These are phyloP conservation scores for Reticulomyxa filosa DNA, from an alignment of 78 protist species.

Conservation along the genomic window DNA sequence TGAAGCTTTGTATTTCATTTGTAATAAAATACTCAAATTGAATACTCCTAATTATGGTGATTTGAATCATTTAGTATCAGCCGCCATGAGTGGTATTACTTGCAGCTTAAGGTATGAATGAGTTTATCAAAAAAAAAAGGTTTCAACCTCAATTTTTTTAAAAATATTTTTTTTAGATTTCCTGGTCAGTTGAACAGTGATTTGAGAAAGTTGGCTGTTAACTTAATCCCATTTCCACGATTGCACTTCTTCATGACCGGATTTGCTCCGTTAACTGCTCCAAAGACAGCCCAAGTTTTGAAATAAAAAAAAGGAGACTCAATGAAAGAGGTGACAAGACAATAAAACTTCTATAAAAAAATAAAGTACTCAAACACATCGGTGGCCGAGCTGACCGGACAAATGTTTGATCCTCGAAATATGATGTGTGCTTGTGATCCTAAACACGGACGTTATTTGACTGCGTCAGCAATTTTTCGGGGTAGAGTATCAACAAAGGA, in stretches of 20 bases:
- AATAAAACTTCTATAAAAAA: too few relatives aligned
- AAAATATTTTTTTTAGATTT: too few relatives aligned
- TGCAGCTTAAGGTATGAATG: conserved; percentile 87
- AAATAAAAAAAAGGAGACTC: too few relatives aligned
- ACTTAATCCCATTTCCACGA: conserved; percentile 96
- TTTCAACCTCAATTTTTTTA: too few relatives aligned
- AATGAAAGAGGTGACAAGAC: too few relatives aligned
- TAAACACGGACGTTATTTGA: conserved; percentile 82
- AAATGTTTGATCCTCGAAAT: conserved; percentile 88
- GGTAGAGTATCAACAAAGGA: conserved; percentile 86
- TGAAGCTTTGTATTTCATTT: conserved; percentile 87
- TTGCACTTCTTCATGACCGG: conserved; percentile 93
- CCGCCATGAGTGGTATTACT: conserved; percentile 80
- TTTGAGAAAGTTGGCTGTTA: conserved; percentile 87
- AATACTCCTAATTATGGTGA: conserved; percentile 76
- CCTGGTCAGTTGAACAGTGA: conserved; percentile 93
- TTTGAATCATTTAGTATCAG: conserved; percentile 75
- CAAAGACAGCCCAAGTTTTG: too few relatives aligned
- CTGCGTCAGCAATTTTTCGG: conserved; percentile 85
- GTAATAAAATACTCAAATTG: conserved; percentile 67
- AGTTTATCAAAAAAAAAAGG: too few relatives aligned
- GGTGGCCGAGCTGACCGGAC: conserved; percentile 88
- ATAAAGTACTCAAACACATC: conserved; percentile 66
- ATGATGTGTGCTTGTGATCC: conserved; percentile 98
- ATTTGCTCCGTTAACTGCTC: conserved; percentile 77